Percentiles rank a stretch among this genome's conserved stretches.
Conservation (phyloP, 139 green algal genomes). For the Chlorella vulgaris region DNA sequence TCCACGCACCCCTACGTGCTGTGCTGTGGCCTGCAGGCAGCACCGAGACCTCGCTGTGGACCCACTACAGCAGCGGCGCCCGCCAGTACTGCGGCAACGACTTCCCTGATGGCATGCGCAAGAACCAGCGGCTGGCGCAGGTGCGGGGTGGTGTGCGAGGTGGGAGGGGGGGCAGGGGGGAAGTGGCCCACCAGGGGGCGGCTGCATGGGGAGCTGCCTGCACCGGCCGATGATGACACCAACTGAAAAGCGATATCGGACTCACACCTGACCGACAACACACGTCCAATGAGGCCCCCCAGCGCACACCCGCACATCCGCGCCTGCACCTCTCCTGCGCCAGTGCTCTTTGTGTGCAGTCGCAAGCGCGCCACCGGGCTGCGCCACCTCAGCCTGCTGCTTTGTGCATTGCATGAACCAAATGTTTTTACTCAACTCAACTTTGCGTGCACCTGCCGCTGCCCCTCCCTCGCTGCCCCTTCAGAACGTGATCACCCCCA, state of each 20-base stretch:
- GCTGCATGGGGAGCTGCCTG: no score
- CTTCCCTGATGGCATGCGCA: slow-evolving; percentile 93
- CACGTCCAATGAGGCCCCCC: no score
- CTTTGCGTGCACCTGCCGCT: slow-evolving; percentile 43
- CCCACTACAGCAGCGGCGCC: slow-evolving; percentile 89
- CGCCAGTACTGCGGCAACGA: slow-evolving; percentile 95
- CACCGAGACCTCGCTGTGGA: slow-evolving; percentile 98
- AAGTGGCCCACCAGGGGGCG: no score
- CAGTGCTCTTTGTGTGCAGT: no score
- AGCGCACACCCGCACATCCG: no score
- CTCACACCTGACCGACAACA: no score
- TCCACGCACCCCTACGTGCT: background rate
- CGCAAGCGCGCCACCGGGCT: no score
- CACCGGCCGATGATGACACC: no score
- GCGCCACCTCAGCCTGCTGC: background rate
- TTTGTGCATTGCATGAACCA: slow-evolving; percentile 23
- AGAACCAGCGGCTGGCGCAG: slow-evolving; percentile 82
- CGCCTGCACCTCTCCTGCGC: no score
- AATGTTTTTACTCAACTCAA: slow-evolving; percentile 35
- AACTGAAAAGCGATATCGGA: no score
- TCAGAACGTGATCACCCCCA: slow-evolving; percentile 91
- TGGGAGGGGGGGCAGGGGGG: slow-evolving; percentile 5
- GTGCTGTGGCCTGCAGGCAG: slow-evolving; percentile 64
- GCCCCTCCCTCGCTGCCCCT: background rate
- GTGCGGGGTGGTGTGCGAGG: background rate